Conservation (phyloP, 306 rosid species). For the Leucaena leucocephala region DNA sequence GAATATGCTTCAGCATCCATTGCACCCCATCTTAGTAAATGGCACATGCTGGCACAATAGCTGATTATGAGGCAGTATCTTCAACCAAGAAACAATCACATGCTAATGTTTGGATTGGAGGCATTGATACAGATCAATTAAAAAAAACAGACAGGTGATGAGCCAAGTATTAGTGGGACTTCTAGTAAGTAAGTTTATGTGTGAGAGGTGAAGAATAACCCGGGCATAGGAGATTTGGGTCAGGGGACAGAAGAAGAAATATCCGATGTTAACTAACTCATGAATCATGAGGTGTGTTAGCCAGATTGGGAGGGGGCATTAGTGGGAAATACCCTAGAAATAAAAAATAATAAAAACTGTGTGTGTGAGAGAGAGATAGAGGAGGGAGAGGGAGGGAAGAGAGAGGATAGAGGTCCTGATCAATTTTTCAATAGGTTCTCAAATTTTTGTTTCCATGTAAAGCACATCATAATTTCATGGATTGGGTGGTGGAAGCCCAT, state of each 20-base stretch:
- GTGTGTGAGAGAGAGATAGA: no score
- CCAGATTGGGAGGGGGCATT: no score
- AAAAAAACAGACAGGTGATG: constrained; percentile 23
- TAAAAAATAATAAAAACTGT: no score
- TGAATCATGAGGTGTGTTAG: background rate
- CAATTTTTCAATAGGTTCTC: background rate
- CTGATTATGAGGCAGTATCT: constrained; percentile 28
- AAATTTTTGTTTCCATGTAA: background rate
- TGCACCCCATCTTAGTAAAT: constrained; percentile 93
- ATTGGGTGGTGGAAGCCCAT: background rate
- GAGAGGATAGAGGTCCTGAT: background rate
- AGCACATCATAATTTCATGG: background rate
- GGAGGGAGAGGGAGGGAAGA: no score
- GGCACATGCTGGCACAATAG: constrained; percentile 70
- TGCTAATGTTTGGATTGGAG: constrained; percentile 24
- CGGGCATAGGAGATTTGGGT: background rate
- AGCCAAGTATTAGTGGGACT: background rate
- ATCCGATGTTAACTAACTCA: background rate
- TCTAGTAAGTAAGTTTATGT: background rate
- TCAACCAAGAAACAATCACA: constrained; percentile 24
- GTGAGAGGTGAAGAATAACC: background rate
- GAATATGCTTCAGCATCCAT: constrained; percentile 92
- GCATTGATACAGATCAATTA: constrained; percentile 8
- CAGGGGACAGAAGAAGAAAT: background rate
- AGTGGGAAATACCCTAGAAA: no score